phyloP scores from a whole-genome alignment of 139 green algal species.

The Chlorella sp. region DNA sequence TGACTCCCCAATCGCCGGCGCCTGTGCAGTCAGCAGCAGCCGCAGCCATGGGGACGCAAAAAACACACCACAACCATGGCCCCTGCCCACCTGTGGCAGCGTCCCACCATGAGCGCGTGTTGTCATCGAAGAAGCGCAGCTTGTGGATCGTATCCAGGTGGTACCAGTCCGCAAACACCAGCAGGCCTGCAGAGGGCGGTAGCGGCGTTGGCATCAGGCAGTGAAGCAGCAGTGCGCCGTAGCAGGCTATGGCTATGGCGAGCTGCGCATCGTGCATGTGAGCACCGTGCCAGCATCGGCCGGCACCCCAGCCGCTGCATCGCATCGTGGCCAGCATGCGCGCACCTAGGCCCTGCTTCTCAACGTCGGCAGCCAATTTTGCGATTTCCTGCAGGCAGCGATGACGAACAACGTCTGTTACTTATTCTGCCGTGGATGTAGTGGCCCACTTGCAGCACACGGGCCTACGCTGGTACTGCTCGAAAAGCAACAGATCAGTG shows the following conservation, averaged over 20 bases:
- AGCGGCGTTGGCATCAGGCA: neutral
- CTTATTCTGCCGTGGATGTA: too few species aligned
- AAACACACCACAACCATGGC: too few species aligned
- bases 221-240: neutral
- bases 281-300: too few species aligned
- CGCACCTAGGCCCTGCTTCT: slow-evolving; percentile 10
- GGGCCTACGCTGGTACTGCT: too few species aligned
- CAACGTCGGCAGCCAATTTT: slow-evolving; percentile 69
- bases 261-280: too few species aligned
- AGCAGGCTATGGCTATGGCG: too few species aligned
- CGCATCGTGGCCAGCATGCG: neutral
- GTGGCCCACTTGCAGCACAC: too few species aligned
- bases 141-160: slow-evolving; percentile 79
- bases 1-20: neutral
- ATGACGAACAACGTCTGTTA: too few species aligned
- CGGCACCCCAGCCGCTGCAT: too few species aligned
- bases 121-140: slow-evolving; percentile 99
- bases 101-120: slow-evolving; percentile 94
- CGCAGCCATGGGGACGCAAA: too few species aligned
- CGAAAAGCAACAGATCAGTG: too few species aligned
- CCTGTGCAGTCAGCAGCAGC: neutral
- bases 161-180: slow-evolving; percentile 98
- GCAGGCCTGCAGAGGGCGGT: slow-evolving; percentile 47
- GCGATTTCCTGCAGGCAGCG: slow-evolving; percentile 70
- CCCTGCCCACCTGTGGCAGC: slow-evolving; percentile 67